A percentile compares a stretch with the other conserved stretches of the same genome.
Conservation (phyloP, 257 asterid genomes). For the Lycium ferocissimum region DNA sequence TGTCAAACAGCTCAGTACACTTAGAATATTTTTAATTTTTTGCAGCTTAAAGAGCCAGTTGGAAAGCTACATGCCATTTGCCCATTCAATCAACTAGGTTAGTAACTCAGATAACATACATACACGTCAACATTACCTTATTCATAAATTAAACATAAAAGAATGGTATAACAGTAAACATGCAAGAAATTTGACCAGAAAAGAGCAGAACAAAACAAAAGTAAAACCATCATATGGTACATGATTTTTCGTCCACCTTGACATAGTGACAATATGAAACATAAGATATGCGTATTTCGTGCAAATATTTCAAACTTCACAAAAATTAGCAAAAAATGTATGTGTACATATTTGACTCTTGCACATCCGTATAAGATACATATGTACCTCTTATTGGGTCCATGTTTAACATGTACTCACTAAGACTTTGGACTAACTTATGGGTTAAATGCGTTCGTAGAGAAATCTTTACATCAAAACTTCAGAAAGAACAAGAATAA, state of each 20-base stretch:
- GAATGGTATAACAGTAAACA: not conserved
- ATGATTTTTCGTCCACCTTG: not conserved
- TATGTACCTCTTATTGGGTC: not conserved
- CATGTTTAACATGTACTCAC: not conserved
- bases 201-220: not conserved
- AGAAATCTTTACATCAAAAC: not conserved
- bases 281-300: not conserved
- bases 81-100: not conserved
- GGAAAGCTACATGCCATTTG: not conserved
- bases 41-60: not conserved
- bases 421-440: not conserved
- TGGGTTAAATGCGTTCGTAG: not conserved
- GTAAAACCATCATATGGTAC: not conserved
- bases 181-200: not conserved
- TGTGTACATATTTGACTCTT: no score
- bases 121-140: not conserved
- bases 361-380: not conserved
- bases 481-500: not conserved
- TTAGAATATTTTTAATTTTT: not conserved
- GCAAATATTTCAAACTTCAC: not conserved
- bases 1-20: conserved; percentile 10
- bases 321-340: not conserved
- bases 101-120: not conserved
- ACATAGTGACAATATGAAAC: not conserved
- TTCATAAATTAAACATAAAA: not conserved